Conservation (phyloP, 129 eudicot species). For the Escallonia rubra region DNA sequence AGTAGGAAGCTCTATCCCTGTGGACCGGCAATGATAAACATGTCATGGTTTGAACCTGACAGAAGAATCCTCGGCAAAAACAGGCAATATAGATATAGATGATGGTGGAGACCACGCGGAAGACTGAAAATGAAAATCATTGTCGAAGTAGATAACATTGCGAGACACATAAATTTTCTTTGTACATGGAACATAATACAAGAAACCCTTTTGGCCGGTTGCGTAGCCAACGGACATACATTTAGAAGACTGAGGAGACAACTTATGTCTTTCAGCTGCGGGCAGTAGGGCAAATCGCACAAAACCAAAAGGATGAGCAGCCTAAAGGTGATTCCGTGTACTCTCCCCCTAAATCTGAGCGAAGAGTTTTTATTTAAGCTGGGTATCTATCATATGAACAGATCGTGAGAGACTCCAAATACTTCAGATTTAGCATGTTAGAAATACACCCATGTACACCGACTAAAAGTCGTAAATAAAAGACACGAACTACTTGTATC, state of each 20-base stretch:
- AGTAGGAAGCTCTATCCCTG: not conserved
- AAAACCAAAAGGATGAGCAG: not conserved
- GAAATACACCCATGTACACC: slow-evolving; percentile 17
- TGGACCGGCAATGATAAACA: not conserved
- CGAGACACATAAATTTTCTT: not conserved
- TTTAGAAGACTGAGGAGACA: not conserved
- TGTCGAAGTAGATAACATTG: not conserved
- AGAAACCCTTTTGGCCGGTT: not conserved
- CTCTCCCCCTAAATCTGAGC: slow-evolving; percentile 9
- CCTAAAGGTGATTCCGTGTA: not conserved
- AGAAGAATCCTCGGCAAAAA: not conserved
- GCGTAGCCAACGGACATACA: not conserved
- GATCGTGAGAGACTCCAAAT: not conserved
- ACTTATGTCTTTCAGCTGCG: not conserved
- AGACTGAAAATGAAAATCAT: not conserved
- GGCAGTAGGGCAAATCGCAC: no score
- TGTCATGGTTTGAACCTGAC: not conserved
- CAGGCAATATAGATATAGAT: not conserved
- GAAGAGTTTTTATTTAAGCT: slow-evolving; percentile 4
- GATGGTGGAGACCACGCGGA: not conserved
- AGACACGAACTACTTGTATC: no score
- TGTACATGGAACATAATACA: not conserved
- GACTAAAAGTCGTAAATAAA: no score
- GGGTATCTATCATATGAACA: not conserved
- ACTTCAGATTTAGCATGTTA: slow-evolving; percentile 7